Conservation (phyloP, 208 protist species). For the Crithidia sp. region DNA sequence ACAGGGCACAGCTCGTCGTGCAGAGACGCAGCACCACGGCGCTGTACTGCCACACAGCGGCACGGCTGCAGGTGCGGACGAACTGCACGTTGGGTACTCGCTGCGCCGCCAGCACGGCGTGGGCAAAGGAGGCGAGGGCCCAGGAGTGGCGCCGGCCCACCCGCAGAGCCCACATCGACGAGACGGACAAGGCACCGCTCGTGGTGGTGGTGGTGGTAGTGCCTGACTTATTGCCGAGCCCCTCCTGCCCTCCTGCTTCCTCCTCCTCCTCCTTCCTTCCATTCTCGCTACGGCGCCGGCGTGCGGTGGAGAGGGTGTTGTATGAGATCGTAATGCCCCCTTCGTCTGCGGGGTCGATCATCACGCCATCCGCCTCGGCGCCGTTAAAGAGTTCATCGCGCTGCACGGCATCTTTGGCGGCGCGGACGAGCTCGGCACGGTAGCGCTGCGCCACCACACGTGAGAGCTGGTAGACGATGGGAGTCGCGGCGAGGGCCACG, state of each 20-base stretch:
- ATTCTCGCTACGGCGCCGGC: not conserved
- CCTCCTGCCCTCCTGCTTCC: not conserved
- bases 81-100: slow-evolving; percentile 28
- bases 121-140: slow-evolving; percentile 24
- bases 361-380: slow-evolving; percentile 20
- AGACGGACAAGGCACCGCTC: not conserved
- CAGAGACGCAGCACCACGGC: slow-evolving; percentile 20
- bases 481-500: slow-evolving; percentile 38
- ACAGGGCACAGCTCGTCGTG: slow-evolving; percentile 19
- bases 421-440: slow-evolving; percentile 36
- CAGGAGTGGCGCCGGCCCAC: slow-evolving; percentile 19
- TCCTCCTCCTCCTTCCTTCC: not conserved
- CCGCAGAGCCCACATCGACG: slow-evolving; percentile 9
- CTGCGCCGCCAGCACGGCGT: slow-evolving; percentile 28
- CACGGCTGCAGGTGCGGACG: slow-evolving; percentile 32
- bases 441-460: slow-evolving; percentile 30
- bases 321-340: slow-evolving; percentile 27
- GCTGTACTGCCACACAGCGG: slow-evolving; percentile 27
- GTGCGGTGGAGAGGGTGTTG: slow-evolving; percentile 2
- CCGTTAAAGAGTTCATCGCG: slow-evolving; percentile 22
- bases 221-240: not conserved
- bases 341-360: slow-evolving; percentile 21
- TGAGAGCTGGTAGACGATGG: slow-evolving; percentile 38
- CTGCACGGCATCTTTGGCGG: slow-evolving; percentile 29
- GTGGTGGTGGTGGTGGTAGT: not conserved